phyloP scores from a whole-genome alignment of 148 eudicot genomes.

The Talinum fruticosum region DNA sequence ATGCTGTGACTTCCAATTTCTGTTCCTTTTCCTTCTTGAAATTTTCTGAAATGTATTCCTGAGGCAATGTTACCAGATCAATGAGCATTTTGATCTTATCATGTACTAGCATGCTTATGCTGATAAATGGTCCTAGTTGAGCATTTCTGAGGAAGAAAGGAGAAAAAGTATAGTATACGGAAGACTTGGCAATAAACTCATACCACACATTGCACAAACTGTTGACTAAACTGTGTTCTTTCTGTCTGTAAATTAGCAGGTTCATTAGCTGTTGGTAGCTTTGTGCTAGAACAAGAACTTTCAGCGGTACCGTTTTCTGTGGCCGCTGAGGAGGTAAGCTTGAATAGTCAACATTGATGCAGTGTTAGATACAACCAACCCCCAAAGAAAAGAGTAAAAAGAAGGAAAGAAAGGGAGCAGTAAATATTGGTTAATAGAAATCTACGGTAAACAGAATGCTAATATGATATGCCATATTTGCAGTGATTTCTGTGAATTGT shows the following conservation, averaged over 20 bases:
- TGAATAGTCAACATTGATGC: constrained; percentile 7
- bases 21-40: too few species aligned
- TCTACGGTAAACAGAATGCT: too few species aligned
- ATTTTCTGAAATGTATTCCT: too few species aligned
- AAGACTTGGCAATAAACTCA: not conserved
- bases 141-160: too few species aligned
- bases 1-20: too few species aligned
- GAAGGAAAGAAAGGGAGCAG: not conserved
- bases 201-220: not conserved
- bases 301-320: constrained; percentile 62
- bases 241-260: constrained; percentile 40
- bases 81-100: not conserved
- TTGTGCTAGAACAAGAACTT: constrained; percentile 74
- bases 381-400: not conserved
- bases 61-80: too few species aligned
- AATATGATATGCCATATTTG: too few species aligned
- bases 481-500: too few species aligned
- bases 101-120: not conserved
- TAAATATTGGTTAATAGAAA: too few species aligned
- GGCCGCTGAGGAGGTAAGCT: constrained; percentile 86
- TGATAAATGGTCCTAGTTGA: too few species aligned
- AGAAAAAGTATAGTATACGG: not conserved
- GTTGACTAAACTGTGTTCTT: constrained; percentile 10
- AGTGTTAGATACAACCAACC: not conserved
- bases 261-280: constrained; percentile 87